Evolutionary conservation across 768 basidiomycete genomes (phyloP), one percentile per base, ranked within the genome.

Genomic region (Trichaptum fuscoviolaceum): DNA sequence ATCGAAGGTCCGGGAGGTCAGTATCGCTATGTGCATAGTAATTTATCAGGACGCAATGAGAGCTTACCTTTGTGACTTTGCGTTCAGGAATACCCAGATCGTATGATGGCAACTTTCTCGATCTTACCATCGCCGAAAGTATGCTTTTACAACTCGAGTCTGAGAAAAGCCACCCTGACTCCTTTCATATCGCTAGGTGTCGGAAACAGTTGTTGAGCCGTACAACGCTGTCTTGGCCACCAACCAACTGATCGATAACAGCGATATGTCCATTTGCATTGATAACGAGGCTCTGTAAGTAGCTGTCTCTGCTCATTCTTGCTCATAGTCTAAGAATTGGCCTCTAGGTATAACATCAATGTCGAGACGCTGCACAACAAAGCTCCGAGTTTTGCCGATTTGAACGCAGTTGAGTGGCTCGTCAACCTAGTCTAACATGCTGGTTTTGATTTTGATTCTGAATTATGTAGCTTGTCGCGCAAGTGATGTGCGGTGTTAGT

Each of bases 401-500:
- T 95, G 59, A 95, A 95, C 71, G 76, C 81, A 60, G 91, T 89
- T 52, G 42, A 52, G 42, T 52, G 20, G 20, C 12, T 73, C n/a
- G 82, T 75, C 23, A 20, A 24, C 9, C 64, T 6, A 18, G 2
- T 36, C 10, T 23, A 20, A 15, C 24, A 1, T 57, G 63, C 63
- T 15, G 8, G 23, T 57, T 3, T 27, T 64, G 34, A 10, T 57
- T 64, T 18, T 30, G 4, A 30, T 61, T 25, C 25, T 42, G 58
- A 63, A 23, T 65, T 63, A 52, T 59, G 3, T 67, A 88, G 86
- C 78, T 96, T 42, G 87, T 97, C 63, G 84, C 95, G 0, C 89
- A 88, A 73, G 94, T 96, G 42, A 96, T 99, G 93, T 91, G 92
- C 68, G 96, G 96, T 61, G 89, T 96, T 62, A 95, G 92, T 73